A percentile compares a stretch with the other conserved stretches of the same genome.
Evolutionary conservation across 1,284 basidiomycete genomes (phyloP).

Genomic region (Sanghuangporus weigelae): DNA sequence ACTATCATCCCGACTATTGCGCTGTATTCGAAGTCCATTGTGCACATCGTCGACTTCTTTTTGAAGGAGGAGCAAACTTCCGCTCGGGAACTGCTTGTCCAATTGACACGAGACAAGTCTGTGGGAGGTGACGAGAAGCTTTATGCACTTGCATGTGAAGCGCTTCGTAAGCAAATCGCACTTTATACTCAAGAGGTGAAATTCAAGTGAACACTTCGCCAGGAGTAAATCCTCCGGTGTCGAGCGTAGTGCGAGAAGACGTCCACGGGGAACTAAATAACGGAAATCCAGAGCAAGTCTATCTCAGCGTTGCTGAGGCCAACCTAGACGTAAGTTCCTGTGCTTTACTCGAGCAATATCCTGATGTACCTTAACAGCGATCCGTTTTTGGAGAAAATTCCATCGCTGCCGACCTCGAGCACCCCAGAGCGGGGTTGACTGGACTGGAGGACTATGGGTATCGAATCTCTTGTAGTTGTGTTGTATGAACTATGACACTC

Average conservation of each 20-base stretch:
- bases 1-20: conserved; percentile 46
- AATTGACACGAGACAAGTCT: conserved; percentile 26
- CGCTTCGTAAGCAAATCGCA: conserved; percentile 20
- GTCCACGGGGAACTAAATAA: conserved; percentile 25
- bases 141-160: conserved; percentile 45
- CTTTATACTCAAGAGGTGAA: neutral
- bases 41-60: conserved; percentile 61
- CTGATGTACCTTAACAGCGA: conserved; percentile 25
- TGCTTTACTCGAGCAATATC: conserved; percentile 18
- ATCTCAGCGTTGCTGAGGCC: conserved; percentile 38
- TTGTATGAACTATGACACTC: neutral
- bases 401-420: neutral
- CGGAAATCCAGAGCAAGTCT: conserved; percentile 30
- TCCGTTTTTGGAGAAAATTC: conserved; percentile 22
- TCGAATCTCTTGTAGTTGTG: conserved; percentile 2
- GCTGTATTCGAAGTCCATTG: conserved; percentile 49
- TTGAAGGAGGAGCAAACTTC: conserved; percentile 37
- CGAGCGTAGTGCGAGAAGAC: conserved; percentile 39
- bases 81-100: conserved; percentile 40
- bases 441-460: conserved; percentile 38
- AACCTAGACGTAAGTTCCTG: conserved; percentile 35
- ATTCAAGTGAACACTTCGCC: neutral
- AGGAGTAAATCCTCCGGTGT: conserved; percentile 24
- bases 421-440: conserved; percentile 9
- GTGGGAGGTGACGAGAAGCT: conserved; percentile 29